Conservation (phyloP, 2,329 filamentous ascomycete species). For the Coniochaeta sp. region DNA sequence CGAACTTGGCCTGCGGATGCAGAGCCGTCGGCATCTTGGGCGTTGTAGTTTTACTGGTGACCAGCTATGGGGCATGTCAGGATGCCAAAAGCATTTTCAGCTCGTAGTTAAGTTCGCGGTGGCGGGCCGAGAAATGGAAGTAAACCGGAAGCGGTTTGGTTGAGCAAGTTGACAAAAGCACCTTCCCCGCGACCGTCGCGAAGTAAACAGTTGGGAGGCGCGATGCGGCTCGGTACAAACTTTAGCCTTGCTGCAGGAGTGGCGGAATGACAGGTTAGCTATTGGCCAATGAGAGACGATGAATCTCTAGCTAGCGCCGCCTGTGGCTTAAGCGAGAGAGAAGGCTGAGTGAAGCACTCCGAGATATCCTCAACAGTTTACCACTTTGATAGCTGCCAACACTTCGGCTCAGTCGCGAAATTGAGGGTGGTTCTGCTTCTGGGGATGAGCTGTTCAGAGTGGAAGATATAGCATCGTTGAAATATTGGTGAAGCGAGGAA, state of each 20-base stretch:
- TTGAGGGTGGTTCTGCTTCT: background rate
- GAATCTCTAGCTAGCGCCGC: background rate
- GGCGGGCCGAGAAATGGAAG: background rate
- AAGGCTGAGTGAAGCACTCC: background rate
- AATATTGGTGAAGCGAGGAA: no score
- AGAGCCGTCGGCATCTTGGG: slow-evolving; percentile 61
- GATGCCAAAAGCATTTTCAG: background rate
- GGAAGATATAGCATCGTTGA: no score
- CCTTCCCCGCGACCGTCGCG: background rate
- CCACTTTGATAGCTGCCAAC: background rate
- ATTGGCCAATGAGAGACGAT: background rate
- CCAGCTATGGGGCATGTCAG: background rate
- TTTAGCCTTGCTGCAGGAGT: background rate
- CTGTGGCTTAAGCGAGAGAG: background rate
- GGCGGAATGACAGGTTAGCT: background rate
- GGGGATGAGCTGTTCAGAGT: background rate
- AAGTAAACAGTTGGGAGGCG: background rate
- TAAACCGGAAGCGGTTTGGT: background rate
- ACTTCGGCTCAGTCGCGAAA: background rate
- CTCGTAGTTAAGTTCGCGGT: background rate
- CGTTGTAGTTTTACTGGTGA: slow-evolving; percentile 16
- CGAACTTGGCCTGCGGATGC: slow-evolving; percentile 81
- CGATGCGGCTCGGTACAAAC: background rate
- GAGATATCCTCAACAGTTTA: background rate
- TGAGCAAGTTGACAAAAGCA: background rate